Evolutionary conservation across 345 rosid species (phyloP).

Genomic region (Brassica cretica): DNA sequence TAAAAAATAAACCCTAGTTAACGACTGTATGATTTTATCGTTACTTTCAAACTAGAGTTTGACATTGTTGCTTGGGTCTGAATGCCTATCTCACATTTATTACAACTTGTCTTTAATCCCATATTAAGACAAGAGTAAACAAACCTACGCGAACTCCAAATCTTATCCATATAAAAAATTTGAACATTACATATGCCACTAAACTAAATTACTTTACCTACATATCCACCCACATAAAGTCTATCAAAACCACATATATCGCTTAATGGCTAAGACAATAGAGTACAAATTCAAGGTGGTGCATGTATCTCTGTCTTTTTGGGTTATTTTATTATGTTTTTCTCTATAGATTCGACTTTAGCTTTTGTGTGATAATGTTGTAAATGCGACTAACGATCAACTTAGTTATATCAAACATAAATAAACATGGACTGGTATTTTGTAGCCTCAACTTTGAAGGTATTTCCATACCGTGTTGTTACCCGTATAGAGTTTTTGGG

Average conservation of each 20-base stretch:
- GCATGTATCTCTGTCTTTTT: slow-evolving; percentile 4
- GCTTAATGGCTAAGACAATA: slow-evolving; percentile 21
- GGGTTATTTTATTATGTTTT: background rate
- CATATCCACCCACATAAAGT: slow-evolving; percentile 2
- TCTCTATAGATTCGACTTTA: background rate
- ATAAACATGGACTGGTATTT: background rate
- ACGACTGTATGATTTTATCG: slow-evolving; percentile 13
- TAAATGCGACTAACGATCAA: background rate
- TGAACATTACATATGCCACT: slow-evolving; percentile 13
- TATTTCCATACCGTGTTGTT: background rate
- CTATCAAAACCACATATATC: background rate
- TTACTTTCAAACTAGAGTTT: slow-evolving; percentile 29
- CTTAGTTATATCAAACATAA: background rate
- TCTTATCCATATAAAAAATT: slow-evolving; percentile 33
- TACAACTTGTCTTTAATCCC: slow-evolving; percentile 16
- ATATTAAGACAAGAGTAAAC: slow-evolving; percentile 20
- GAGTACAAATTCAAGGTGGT: slow-evolving; percentile 4
- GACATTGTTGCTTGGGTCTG: slow-evolving; percentile 28
- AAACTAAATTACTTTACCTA: background rate
- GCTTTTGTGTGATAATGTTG: background rate
- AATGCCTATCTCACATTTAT: slow-evolving; percentile 25
- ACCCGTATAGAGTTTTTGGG: background rate
- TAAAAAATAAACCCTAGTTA: slow-evolving; percentile 9
- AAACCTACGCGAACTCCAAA: slow-evolving; percentile 18
- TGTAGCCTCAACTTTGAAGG: too few species aligned